These are phyloP conservation scores for Crepidotus sp. DNA, from an alignment of 1,284 basidiomycete genomes.

Conservation along the genomic window DNA sequence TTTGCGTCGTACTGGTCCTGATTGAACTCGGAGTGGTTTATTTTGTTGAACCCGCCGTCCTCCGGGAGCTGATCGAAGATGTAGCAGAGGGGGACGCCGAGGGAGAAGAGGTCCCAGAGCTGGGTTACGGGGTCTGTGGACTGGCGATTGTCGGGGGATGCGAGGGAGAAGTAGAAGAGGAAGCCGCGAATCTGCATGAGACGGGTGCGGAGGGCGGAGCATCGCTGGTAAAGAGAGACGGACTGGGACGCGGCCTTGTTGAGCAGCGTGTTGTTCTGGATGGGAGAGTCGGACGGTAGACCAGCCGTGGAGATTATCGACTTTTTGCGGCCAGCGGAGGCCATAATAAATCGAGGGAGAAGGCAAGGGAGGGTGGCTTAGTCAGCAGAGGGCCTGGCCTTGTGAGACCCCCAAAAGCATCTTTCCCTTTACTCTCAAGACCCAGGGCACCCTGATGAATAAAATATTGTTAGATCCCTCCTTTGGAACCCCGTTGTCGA, in stretches of 20 bases:
- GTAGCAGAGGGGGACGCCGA: constrained; percentile 90
- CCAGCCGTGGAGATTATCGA: constrained; percentile 60
- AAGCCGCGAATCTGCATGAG: constrained; percentile 71
- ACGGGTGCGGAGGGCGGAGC: constrained; percentile 62
- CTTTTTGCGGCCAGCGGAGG: constrained; percentile 71
- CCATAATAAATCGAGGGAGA: constrained; percentile 34
- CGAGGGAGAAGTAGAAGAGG: constrained; percentile 56
- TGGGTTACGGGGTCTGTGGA: constrained; percentile 85
- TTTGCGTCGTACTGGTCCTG: constrained; percentile 56
- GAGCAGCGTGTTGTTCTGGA: constrained; percentile 73
- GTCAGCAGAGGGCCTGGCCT: no score
- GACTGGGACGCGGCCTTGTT: constrained; percentile 77
- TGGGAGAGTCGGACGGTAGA: constrained; percentile 62
- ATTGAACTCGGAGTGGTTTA: constrained; percentile 57
- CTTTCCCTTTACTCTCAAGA: no score
- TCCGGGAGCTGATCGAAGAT: constrained; percentile 86
- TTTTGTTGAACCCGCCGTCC: constrained; percentile 48
- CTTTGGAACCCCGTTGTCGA: constrained; percentile 61
- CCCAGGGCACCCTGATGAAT: not conserved
- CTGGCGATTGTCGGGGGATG: constrained; percentile 51
- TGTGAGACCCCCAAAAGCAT: no score
- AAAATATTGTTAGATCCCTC: constrained; percentile 67
- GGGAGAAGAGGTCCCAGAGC: constrained; percentile 88
- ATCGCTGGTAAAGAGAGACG: constrained; percentile 83
- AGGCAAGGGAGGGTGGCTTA: not conserved